phyloP scores from a whole-genome alignment of 768 basidiomycete species.

The Kwoniella sp. region DNA sequence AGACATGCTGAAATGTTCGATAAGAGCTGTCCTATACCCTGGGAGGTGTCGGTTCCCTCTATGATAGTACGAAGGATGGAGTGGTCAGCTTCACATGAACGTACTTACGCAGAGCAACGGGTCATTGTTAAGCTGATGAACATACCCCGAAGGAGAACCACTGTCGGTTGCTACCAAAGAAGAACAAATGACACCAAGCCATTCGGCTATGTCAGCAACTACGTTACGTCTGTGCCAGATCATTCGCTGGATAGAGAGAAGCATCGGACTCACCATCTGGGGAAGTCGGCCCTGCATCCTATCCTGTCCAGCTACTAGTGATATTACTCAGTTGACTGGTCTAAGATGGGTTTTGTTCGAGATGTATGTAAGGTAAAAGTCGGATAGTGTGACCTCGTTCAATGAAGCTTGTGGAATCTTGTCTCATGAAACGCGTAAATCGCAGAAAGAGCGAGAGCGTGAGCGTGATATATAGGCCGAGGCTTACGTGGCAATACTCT shows the following conservation, averaged over 20 bases:
- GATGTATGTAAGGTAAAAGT: not conserved
- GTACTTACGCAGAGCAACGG: not conserved
- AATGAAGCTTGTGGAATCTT: slow-evolving; percentile 26
- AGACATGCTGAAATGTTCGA: slow-evolving; percentile 97
- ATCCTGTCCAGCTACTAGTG: slow-evolving; percentile 24
- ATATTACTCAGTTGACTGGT: not conserved
- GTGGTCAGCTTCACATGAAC: slow-evolving; percentile 12
- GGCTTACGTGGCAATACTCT: too few species aligned
- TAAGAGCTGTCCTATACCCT: slow-evolving; percentile 86
- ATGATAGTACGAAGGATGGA: not conserved
- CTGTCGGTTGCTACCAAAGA: slow-evolving; percentile 94
- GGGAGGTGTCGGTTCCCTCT: slow-evolving; percentile 94
- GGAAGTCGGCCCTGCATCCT: slow-evolving; percentile 53
- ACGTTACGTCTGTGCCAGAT: not conserved
- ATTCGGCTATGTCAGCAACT: not conserved
- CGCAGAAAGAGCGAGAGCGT: slow-evolving; percentile 8
- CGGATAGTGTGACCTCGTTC: not conserved
- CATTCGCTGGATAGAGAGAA: not conserved
- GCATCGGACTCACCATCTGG: slow-evolving; percentile 49
- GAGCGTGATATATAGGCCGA: not conserved
- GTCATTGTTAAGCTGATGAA: not conserved
- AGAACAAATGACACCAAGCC: too few species aligned
- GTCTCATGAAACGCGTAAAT: slow-evolving; percentile 3
- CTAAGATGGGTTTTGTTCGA: not conserved
- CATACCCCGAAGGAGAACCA: slow-evolving; percentile 76